Conservation (phyloP, 352 stramenopile genomes). For the Phytophthora macrochlamydospora region DNA sequence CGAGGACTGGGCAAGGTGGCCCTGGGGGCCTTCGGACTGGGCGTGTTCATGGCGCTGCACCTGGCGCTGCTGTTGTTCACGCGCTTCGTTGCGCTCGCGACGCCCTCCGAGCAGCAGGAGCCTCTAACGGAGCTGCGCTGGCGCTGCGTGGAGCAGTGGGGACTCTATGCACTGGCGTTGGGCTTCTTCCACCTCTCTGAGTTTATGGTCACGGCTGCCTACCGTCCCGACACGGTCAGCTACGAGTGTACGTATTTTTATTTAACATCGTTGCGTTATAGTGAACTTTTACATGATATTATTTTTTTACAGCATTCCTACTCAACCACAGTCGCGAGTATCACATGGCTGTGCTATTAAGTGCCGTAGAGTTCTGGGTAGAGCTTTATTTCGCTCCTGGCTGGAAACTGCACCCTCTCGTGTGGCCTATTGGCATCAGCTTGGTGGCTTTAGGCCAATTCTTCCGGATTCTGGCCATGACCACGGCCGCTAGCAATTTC, state of each 20-base stretch:
- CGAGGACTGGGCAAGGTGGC: conserved; percentile 77
- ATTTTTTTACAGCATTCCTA: conserved; percentile 70
- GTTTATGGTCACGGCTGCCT: conserved; percentile 83
- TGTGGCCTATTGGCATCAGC: conserved; percentile 64
- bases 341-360: conserved; percentile 83
- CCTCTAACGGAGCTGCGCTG: conserved; percentile 34
- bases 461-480: conserved; percentile 92
- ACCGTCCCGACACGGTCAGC: conserved; percentile 74
- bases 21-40: conserved; percentile 75
- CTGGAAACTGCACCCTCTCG: conserved; percentile 68
- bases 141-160: conserved; percentile 69
- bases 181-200: conserved; percentile 87
- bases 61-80: conserved; percentile 49
- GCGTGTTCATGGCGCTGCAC: conserved; percentile 78
- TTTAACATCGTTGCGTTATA: conserved; percentile 4
- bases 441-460: conserved; percentile 88
- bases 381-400: conserved; percentile 80
- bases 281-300: too few species aligned
- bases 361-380: conserved; percentile 92
- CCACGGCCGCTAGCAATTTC: conserved; percentile 94
- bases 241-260: conserved; percentile 75
- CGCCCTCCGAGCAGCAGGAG: conserved; percentile 1
- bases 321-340: conserved; percentile 93
- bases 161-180: conserved; percentile 76
- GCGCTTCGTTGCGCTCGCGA: conserved; percentile 24